Evolutionary conservation across 176 grass and related monocot species (phyloP).

Genomic region (Lolium multiflorum): DNA sequence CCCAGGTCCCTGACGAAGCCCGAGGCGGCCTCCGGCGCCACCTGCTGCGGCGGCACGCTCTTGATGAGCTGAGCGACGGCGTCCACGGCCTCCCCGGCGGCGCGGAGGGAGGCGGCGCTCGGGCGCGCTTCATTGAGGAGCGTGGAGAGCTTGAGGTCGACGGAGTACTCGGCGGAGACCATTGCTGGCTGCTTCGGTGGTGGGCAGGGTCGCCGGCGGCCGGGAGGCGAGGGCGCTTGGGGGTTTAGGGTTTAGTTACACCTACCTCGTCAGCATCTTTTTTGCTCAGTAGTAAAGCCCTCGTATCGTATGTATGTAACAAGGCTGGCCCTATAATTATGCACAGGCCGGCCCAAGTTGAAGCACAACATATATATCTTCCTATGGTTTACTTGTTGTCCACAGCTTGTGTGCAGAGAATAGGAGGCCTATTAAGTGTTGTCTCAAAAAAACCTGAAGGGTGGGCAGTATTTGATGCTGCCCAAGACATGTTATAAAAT

Average conservation of each 20-base stretch:
- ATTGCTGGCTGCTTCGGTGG: constrained; percentile 26
- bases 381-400: background rate
- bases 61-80: constrained; percentile 62
- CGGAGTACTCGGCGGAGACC: constrained; percentile 45
- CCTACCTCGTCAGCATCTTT: constrained; percentile 10
- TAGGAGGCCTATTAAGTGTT: no score
- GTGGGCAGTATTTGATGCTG: no score
- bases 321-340: background rate
- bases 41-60: constrained; percentile 60
- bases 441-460: no score
- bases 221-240: background rate
- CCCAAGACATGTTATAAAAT: no score
- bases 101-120: constrained; percentile 39
- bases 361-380: background rate
- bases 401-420: background rate
- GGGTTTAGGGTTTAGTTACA: constrained; percentile 59
- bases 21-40: constrained; percentile 35
- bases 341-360: background rate
- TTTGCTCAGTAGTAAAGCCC: background rate
- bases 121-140: constrained; percentile 66
- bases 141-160: constrained; percentile 61
- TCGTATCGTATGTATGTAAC: background rate
- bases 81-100: constrained; percentile 44
- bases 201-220: constrained; percentile 46
- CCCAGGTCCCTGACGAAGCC: constrained; percentile 75